phyloP scores from a whole-genome alignment of 345 rosid species.

The Lenwebbia sp. region DNA sequence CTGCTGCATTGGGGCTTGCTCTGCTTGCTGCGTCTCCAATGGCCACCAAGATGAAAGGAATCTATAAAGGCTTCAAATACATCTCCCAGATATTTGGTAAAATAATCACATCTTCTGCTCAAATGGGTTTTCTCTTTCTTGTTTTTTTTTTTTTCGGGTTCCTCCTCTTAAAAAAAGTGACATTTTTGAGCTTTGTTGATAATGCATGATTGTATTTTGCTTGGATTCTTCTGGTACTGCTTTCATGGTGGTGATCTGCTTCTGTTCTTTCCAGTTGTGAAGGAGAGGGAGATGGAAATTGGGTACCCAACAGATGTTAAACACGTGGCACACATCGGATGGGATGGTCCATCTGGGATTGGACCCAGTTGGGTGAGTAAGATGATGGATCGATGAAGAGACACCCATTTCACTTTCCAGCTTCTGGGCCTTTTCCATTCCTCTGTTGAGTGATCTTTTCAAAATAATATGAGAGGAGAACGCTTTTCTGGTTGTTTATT shows the following conservation, averaged over 20 bases:
- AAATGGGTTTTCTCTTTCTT: background rate
- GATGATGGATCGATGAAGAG: background rate
- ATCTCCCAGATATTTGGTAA: slow-evolving; percentile 83
- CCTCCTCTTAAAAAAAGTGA: background rate
- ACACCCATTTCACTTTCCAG: background rate
- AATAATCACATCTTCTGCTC: background rate
- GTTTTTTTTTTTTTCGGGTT: background rate
- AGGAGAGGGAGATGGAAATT: slow-evolving; percentile 74
- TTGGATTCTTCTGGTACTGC: background rate
- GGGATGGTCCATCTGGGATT: slow-evolving; percentile 65
- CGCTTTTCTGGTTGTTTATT: background rate
- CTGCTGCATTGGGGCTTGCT: background rate
- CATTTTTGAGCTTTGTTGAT: background rate
- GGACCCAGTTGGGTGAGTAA: slow-evolving; percentile 84
- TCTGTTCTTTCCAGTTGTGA: slow-evolving; percentile 34
- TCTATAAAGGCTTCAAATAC: slow-evolving; percentile 80
- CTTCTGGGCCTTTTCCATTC: background rate
- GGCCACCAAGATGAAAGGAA: slow-evolving; percentile 78
- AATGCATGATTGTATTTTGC: background rate
- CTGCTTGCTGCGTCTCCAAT: slow-evolving; percentile 19
- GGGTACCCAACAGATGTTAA: slow-evolving; percentile 95
- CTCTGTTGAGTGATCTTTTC: background rate
- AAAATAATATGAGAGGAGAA: background rate
- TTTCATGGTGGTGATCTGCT: background rate
- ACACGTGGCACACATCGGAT: slow-evolving; percentile 88